A percentile compares a stretch with the other conserved stretches of the same genome.
phyloP scores from a whole-genome alignment of 495 filamentous ascomycete species.

The Copromyces sp. region DNA sequence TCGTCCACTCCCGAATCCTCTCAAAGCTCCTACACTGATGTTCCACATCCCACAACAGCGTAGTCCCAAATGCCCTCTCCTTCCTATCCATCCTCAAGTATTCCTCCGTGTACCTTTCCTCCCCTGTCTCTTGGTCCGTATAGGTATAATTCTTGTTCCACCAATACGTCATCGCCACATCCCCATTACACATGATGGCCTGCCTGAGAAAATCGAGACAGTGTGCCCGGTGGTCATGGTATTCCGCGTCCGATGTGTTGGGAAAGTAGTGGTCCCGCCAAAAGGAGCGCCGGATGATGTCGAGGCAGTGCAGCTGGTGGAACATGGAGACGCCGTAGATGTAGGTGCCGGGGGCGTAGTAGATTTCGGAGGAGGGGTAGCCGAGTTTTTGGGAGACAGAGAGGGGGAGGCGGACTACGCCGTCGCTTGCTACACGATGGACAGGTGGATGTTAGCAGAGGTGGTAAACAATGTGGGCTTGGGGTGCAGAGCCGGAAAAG shows the following conservation, averaged over 20 bases:
- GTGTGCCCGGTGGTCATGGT: background rate
- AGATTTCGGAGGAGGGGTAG: background rate
- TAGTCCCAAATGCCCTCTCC: background rate
- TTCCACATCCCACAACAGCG: background rate
- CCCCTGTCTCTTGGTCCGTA: background rate
- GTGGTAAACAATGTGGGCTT: no score
- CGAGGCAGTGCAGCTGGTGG: slow-evolving; percentile 20
- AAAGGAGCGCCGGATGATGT: background rate
- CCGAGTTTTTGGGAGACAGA: background rate
- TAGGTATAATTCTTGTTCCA: background rate
- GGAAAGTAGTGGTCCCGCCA: background rate
- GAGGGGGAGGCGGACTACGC: background rate
- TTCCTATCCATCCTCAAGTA: background rate
- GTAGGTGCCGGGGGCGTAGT: background rate
- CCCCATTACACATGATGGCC: background rate
- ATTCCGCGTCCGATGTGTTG: background rate
- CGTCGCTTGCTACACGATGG: background rate
- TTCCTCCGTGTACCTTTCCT: background rate
- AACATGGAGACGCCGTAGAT: slow-evolving; percentile 11
- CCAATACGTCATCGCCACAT: background rate
- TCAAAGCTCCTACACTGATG: background rate
- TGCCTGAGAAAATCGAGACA: background rate
- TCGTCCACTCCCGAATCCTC: background rate
- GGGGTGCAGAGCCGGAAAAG: background rate
- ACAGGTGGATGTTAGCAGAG: no score